Evolutionary conservation across 2,329 filamentous ascomycete species (phyloP).

Genomic region (Apiospora sp.): DNA sequence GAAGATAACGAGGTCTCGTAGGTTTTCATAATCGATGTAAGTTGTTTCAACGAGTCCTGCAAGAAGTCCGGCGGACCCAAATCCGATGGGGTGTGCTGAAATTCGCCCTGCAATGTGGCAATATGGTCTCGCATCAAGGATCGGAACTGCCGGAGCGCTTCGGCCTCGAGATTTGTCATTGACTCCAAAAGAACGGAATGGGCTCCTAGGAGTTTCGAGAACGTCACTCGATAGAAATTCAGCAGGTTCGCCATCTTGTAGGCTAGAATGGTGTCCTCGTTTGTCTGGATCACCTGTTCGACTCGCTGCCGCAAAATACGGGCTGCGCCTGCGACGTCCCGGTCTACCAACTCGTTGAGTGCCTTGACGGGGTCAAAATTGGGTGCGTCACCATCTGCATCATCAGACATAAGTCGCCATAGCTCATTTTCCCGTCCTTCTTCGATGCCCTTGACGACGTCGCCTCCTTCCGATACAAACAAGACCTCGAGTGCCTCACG

Average conservation of each 20-base stretch:
- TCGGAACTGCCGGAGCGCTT: constrained; percentile 84
- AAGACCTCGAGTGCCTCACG: constrained; percentile 89
- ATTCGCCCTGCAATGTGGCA: constrained; percentile 75
- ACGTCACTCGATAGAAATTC: constrained; percentile 87
- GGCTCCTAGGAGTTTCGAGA: constrained; percentile 77
- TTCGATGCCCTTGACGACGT: constrained; percentile 83
- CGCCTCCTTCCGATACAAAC: constrained; percentile 89
- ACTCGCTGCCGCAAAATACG: constrained; percentile 87
- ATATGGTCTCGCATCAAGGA: constrained; percentile 82
- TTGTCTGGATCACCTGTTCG: constrained; percentile 90
- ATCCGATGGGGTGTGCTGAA: constrained; percentile 74
- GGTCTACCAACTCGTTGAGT: constrained; percentile 85
- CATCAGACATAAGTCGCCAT: constrained; percentile 74
- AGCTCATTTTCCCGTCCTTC: constrained; percentile 83
- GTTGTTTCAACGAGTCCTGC: constrained; percentile 78
- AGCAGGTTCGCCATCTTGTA: constrained; percentile 92
- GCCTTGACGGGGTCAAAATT: constrained; percentile 84
- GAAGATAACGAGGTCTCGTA: constrained; percentile 82
- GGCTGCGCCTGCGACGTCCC: constrained; percentile 81
- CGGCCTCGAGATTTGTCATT: constrained; percentile 73
- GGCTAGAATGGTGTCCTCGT: constrained; percentile 86
- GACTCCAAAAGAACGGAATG: constrained; percentile 75
- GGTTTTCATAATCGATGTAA: constrained; percentile 82
- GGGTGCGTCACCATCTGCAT: constrained; percentile 53
- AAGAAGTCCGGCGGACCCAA: constrained; percentile 83